Evolutionary conservation across 164 flowering plant species (phyloP).

Genomic region (Magnolia sinica): DNA sequence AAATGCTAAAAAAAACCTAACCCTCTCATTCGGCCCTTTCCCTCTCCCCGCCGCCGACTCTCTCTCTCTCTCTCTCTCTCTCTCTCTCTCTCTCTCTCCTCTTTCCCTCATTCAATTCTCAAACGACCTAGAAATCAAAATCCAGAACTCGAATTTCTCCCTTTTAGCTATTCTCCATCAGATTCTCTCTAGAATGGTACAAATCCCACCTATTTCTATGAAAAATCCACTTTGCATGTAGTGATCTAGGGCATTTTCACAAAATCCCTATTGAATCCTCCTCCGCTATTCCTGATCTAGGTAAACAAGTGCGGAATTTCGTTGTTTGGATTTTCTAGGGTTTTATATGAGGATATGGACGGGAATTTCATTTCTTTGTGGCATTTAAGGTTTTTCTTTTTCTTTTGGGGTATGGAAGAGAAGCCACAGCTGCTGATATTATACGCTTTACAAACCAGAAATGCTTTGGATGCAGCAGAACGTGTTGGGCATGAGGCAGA

Average conservation of each 20-base stretch:
- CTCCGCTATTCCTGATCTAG: constrained; percentile 2
- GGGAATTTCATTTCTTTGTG: not conserved
- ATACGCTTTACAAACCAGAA: constrained; percentile 81
- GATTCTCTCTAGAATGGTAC: not conserved
- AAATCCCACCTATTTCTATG: too few species aligned
- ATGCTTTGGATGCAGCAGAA: constrained; percentile 85
- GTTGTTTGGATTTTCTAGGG: constrained; percentile 18
- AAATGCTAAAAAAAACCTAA: too few species aligned
- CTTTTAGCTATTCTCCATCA: not conserved
- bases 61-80: not conserved
- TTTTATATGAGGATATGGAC: not conserved
- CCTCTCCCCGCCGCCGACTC: too few species aligned
- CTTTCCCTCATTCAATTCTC: not conserved
- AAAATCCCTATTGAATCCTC: not conserved
- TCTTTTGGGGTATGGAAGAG: constrained; percentile 14
- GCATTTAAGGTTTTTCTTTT: constrained; percentile 3
- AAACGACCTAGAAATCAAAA: not conserved
- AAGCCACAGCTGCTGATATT: constrained; percentile 47
- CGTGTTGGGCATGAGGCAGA: constrained; percentile 83
- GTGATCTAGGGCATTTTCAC: too few species aligned
- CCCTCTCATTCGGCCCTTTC: too few species aligned
- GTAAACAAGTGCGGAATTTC: not conserved
- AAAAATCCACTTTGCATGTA: too few species aligned
- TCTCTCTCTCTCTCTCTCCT: not conserved
- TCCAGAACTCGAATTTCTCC: not conserved